phyloP scores from a whole-genome alignment of 768 basidiomycete species.

The Rhodosporidiobolus odoratus region DNA sequence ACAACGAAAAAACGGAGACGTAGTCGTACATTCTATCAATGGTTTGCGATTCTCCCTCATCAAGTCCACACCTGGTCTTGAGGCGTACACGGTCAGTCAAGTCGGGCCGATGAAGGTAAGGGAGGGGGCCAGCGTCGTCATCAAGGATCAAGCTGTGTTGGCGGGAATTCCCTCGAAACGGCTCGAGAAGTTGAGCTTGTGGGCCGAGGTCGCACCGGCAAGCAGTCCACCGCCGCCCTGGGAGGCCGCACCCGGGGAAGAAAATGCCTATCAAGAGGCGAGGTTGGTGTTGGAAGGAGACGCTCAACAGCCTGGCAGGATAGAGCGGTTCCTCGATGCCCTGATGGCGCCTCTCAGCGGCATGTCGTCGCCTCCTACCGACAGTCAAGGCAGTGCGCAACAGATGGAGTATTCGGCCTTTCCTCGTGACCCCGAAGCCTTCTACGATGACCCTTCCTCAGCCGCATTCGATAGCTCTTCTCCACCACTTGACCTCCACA shows the following conservation, averaged over 20 bases:
- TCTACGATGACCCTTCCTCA: background rate
- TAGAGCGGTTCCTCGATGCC: conserved; percentile 2
- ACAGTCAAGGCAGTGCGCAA: no score
- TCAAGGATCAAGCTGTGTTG: conserved; percentile 35
- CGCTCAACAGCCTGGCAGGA: no score
- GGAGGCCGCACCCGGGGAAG: background rate
- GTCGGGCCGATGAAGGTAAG: conserved; percentile 32
- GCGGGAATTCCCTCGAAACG: conserved; percentile 5
- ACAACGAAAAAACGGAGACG: conserved; percentile 1
- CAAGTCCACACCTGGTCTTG: background rate
- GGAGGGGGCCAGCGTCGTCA: conserved; percentile 16
- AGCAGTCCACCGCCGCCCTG: background rate
- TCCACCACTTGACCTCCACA: no score
- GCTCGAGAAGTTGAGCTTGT: conserved; percentile 16
- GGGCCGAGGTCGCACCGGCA: background rate
- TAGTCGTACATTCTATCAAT: conserved; percentile 24
- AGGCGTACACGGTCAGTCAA: conserved; percentile 23
- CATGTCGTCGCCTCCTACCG: background rate
- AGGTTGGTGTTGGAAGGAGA: no score
- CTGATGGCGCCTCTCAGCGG: conserved; percentile 10
- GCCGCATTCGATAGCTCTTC: no score
- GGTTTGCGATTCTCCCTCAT: conserved; percentile 35
- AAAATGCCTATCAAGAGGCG: background rate
- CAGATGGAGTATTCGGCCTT: no score
- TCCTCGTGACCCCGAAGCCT: no score